Evolutionary conservation across 306 rosid species (phyloP).

Genomic region (Begonia loranthoides): DNA sequence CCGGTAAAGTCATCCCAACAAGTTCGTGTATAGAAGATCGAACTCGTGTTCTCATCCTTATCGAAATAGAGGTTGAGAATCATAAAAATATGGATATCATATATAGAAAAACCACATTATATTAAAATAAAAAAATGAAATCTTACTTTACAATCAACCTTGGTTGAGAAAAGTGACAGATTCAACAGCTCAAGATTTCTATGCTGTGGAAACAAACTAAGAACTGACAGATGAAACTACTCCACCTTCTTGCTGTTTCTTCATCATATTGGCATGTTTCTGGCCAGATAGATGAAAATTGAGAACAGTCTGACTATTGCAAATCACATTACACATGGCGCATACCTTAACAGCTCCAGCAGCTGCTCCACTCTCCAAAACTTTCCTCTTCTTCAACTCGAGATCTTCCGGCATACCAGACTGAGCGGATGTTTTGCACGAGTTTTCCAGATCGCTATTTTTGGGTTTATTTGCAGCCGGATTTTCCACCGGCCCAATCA

Average conservation of each 20-base stretch:
- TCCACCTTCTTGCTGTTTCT: constrained; percentile 17
- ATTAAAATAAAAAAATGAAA: too few species aligned
- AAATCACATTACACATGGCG: constrained; percentile 52
- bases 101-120: too few species aligned
- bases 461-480: constrained; percentile 16
- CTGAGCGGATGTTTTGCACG: constrained; percentile 7
- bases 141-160: too few species aligned
- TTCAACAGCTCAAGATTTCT: too few species aligned
- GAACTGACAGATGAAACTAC: too few species aligned
- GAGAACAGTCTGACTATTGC: constrained; percentile 45
- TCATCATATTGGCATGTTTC: constrained; percentile 42
- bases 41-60: too few species aligned
- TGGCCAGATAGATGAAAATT: constrained; percentile 43
- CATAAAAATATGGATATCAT: too few species aligned
- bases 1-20: too few species aligned
- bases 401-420: constrained; percentile 10
- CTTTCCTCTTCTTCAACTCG: constrained; percentile 43
- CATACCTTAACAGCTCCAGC: constrained; percentile 29
- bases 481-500: constrained; percentile 37
- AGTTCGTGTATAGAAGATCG: too few species aligned
- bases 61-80: too few species aligned
- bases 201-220: too few species aligned
- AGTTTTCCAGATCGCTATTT: constrained; percentile 3
- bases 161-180: too few species aligned
- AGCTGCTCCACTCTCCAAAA: constrained; percentile 32